A percentile compares a stretch with the other conserved stretches of the same genome.
Conservation (phyloP, 768 basidiomycete species). For the Suillus subalutaceus region DNA sequence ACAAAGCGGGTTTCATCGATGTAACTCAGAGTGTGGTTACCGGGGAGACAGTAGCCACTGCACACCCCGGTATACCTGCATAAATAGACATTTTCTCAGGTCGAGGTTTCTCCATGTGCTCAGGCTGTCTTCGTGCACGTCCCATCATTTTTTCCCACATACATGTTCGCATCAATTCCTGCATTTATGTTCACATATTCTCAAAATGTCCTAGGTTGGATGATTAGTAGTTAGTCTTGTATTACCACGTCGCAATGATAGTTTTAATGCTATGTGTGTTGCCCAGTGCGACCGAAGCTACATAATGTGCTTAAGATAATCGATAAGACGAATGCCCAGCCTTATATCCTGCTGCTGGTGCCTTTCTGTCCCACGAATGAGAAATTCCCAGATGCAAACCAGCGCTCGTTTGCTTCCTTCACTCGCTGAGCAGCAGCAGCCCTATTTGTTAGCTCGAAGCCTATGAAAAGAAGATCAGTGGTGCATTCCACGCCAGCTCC, state of each 20-base stretch:
- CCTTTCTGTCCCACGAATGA: slow-evolving; percentile 72
- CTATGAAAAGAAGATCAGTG: slow-evolving; percentile 41
- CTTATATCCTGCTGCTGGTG: slow-evolving; percentile 25
- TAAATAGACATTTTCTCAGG: slow-evolving; percentile 11
- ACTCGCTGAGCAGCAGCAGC: slow-evolving; percentile 84
- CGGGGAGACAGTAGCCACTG: slow-evolving; percentile 56
- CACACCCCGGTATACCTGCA: slow-evolving; percentile 45
- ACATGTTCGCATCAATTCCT: slow-evolving; percentile 1
- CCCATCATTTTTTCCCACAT: slow-evolving; percentile 10
- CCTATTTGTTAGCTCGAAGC: slow-evolving; percentile 94
- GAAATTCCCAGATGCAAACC: slow-evolving; percentile 90
- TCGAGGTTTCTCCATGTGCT: slow-evolving; percentile 5
- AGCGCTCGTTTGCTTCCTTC: slow-evolving; percentile 94
- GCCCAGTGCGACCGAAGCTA: not conserved
- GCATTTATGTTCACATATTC: slow-evolving; percentile 26
- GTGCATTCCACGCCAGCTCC: slow-evolving; percentile 1
- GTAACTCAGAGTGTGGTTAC: slow-evolving; percentile 60
- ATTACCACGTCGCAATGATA: slow-evolving; percentile 13
- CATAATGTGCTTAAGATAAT: not conserved
- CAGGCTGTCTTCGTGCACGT: not conserved
- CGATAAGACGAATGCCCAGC: not conserved
- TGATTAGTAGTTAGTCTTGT: slow-evolving; percentile 4
- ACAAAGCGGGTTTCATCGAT: slow-evolving; percentile 69
- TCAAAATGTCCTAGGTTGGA: slow-evolving; percentile 13
- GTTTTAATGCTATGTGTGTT: slow-evolving; percentile 1